These are phyloP conservation scores for Boletus patriciae DNA, from an alignment of 768 basidiomycete species.

Conservation along the genomic window DNA sequence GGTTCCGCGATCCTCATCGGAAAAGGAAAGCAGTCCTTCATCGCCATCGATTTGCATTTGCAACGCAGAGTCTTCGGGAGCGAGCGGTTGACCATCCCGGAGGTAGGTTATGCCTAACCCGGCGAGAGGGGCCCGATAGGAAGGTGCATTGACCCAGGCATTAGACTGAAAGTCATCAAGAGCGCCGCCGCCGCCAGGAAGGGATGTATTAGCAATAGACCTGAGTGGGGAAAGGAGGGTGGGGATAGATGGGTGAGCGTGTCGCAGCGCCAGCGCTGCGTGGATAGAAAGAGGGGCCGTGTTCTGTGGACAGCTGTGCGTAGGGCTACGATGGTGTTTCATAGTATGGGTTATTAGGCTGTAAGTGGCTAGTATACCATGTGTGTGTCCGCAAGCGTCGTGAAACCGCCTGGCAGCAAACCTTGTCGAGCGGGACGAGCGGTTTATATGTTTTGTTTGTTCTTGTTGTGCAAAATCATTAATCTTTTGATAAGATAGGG, in stretches of 20 bases:
- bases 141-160: slow-evolving; percentile 18
- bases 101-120: slow-evolving; percentile 29
- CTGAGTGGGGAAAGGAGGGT: slow-evolving; percentile 32
- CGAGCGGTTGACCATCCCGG: not conserved
- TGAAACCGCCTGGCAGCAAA: not conserved
- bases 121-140: slow-evolving; percentile 19
- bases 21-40: not conserved
- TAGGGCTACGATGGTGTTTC: slow-evolving; percentile 27
- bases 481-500: not conserved
- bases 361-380: not conserved
- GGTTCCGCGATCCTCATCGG: not conserved
- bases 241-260: slow-evolving; percentile 13
- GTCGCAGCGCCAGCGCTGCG: slow-evolving; percentile 36
- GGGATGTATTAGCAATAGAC: slow-evolving; percentile 9
- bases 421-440: too few species aligned
- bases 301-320: slow-evolving; percentile 21
- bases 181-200: not conserved
- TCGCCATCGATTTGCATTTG: slow-evolving; percentile 11
- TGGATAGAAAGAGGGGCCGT: slow-evolving; percentile 1
- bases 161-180: slow-evolving; percentile 34
- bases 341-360: slow-evolving; percentile 16
- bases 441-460: slow-evolving; percentile 19
- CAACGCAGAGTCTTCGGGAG: not conserved
- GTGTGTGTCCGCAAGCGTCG: slow-evolving; percentile 2
- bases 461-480: slow-evolving; percentile 22